Evolutionary conservation across 768 basidiomycete species (phyloP), one percentile per base, ranked within the genome.

Genomic region (Psilocybe sp.): DNA sequence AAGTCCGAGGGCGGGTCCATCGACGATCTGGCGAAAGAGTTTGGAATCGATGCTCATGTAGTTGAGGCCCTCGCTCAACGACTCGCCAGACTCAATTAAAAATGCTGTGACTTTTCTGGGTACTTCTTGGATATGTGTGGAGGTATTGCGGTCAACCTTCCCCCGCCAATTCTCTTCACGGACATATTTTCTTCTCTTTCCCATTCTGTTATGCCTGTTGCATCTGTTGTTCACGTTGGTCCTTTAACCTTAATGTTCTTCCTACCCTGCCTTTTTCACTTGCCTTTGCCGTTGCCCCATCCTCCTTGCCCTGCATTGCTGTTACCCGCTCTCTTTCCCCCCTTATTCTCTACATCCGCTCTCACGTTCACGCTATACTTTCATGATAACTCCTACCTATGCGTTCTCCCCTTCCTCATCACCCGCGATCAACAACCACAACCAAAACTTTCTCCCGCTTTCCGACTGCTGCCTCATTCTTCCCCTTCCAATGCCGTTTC

Each of bases 61-160:
- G 79, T 89, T 40, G 78, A 87, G 59, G 83, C 84, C 3, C 75
- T 88, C 40, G 82, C 79, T 36, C 81, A 85, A 53, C 76, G 85
- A 44, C 70, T 88, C 35, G 64, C 54, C 37, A 54, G 47, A 18
- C 46, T 64, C 34, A 45, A 49, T 19, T 62, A 50, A 52, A 35
- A 34, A n/a, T 33, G 12, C 7, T 10, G 4, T 32, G 18, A 16
- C 37, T n/a, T 44, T 19, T 28, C 35, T 46, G 43, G 43, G 36
- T 15, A 14, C 36, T 35, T 38, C 9, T 19, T 32, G n/a, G 23
- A 40, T 39, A 15, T 35, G 10, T 39, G 20, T 7, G 23, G 23
- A 7, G 23, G 7, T 28, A 28, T 28, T 28, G 23, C 23, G 7
- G 49, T 36, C 49, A 15, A 43, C 9, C 11, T 44, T 20, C 19